Evolutionary conservation across 495 filamentous ascomycete species (phyloP).

Genomic region (Neurospora sp.): DNA sequence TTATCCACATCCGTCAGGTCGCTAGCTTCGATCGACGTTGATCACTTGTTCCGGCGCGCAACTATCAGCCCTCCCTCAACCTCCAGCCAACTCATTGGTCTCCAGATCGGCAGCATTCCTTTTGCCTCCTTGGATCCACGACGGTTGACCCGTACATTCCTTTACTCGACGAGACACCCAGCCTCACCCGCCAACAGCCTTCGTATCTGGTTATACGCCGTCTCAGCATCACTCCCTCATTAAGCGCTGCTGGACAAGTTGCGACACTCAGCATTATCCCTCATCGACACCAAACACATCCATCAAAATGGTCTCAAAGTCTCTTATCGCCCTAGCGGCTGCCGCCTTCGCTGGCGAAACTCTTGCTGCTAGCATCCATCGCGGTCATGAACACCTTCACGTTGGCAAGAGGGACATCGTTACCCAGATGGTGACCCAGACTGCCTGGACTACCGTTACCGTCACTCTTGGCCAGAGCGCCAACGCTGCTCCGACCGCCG

Average conservation of each 20-base stretch:
- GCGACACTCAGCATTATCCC: background rate
- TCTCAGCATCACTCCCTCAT: background rate
- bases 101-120: slow-evolving; percentile 24
- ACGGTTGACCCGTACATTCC: slow-evolving; percentile 9
- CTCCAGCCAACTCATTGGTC: slow-evolving; percentile 2
- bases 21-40: slow-evolving; percentile 29
- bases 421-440: slow-evolving; percentile 22
- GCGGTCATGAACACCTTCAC: slow-evolving; percentile 15
- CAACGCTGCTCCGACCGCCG: slow-evolving; percentile 1
- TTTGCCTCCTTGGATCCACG: slow-evolving; percentile 26
- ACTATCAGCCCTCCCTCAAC: slow-evolving; percentile 14
- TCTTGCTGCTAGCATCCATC: slow-evolving; percentile 12
- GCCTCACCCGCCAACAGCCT: slow-evolving; percentile 1
- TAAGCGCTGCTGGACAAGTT: background rate
- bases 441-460: slow-evolving; percentile 25
- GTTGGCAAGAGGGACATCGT: slow-evolving; percentile 18
- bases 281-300: background rate
- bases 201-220: slow-evolving; percentile 7
- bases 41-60: slow-evolving; percentile 3
- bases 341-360: slow-evolving; percentile 19
- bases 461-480: slow-evolving; percentile 7
- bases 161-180: background rate
- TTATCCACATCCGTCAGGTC: slow-evolving; percentile 17
- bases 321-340: slow-evolving; percentile 17
- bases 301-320: slow-evolving; percentile 19